phyloP scores from a whole-genome alignment of 441 rosid genomes.

The Adansonia grandidieri region DNA sequence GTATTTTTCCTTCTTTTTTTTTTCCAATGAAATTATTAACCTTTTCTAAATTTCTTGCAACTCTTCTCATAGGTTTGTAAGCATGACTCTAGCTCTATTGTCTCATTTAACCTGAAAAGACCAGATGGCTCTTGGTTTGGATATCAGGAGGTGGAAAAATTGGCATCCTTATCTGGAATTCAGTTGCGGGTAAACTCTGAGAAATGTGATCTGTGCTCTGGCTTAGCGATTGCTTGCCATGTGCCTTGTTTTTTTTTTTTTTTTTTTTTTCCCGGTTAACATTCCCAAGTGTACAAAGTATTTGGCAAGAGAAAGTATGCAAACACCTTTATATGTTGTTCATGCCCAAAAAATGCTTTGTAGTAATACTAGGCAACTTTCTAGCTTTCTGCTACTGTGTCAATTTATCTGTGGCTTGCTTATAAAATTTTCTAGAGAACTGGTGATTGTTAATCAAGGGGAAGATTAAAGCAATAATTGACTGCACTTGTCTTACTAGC shows the following conservation, averaged over 20 bases:
- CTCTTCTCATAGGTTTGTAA: slow-evolving; percentile 40
- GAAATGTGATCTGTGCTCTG: slow-evolving; percentile 22
- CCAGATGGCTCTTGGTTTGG: slow-evolving; percentile 97
- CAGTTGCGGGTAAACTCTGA: slow-evolving; percentile 82
- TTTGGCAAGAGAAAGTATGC: background rate
- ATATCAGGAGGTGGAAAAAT: slow-evolving; percentile 89
- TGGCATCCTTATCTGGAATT: slow-evolving; percentile 90
- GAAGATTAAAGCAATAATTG: background rate
- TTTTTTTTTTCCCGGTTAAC: background rate
- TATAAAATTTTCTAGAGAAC: background rate
- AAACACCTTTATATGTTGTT: slow-evolving; percentile 6
- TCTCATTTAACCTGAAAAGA: slow-evolving; percentile 88
- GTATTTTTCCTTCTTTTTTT: background rate
- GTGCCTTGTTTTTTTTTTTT: background rate
- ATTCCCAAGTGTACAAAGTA: background rate
- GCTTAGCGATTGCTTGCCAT: background rate
- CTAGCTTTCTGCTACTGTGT: slow-evolving; percentile 15
- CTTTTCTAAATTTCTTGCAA: slow-evolving; percentile 6
- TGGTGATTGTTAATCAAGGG: background rate
- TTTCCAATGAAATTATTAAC: background rate
- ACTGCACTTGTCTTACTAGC: background rate
- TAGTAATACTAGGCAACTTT: background rate
- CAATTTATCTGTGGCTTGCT: slow-evolving; percentile 9
- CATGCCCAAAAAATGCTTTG: background rate
- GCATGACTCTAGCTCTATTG: slow-evolving; percentile 60